phyloP scores from a whole-genome alignment of 306 rosid species.

The Cicer arietinum region DNA sequence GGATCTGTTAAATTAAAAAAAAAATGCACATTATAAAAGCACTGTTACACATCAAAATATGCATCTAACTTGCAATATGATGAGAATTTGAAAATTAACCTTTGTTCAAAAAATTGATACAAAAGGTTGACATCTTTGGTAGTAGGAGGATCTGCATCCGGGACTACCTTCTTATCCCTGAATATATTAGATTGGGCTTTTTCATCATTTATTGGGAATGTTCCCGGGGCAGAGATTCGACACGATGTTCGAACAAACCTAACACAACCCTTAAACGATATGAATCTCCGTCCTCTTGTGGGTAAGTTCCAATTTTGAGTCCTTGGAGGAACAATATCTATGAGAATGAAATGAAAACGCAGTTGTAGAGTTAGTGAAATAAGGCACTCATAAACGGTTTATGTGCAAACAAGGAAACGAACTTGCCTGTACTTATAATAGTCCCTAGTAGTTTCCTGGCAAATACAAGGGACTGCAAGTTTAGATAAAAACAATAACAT shows the following conservation, averaged over 20 bases:
- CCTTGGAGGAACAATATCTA: conserved; percentile 52
- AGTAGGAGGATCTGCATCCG: conserved; percentile 90
- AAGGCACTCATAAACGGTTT: not conserved
- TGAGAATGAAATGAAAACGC: not conserved
- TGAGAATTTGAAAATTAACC: conserved; percentile 51
- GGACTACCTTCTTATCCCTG: conserved; percentile 71
- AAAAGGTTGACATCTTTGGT: conserved; percentile 64
- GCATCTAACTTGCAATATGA: not conserved
- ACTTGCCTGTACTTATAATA: conserved; percentile 62
- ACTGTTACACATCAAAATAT: not conserved
- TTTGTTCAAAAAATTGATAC: conserved; percentile 71
- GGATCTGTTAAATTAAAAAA: conserved; percentile 6
- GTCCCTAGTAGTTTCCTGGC: conserved; percentile 48
- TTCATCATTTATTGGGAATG: conserved; percentile 44
- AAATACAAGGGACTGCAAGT: conserved; percentile 54
- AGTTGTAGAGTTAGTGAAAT: conserved; percentile 16
- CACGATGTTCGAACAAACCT: conserved; percentile 64
- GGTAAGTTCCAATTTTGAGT: conserved; percentile 47
- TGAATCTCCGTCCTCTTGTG: conserved; percentile 47
- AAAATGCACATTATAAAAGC: conserved; percentile 10
- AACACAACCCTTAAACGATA: conserved; percentile 48
- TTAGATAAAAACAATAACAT: not conserved
- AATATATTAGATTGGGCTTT: conserved; percentile 45
- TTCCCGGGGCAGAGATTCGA: conserved; percentile 59
- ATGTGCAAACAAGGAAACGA: not conserved